A percentile compares a stretch with the other conserved stretches of the same genome.
Evolutionary conservation across 2,329 filamentous ascomycete genomes (phyloP).

Genomic region (Thielaviopsis ethacetica): DNA sequence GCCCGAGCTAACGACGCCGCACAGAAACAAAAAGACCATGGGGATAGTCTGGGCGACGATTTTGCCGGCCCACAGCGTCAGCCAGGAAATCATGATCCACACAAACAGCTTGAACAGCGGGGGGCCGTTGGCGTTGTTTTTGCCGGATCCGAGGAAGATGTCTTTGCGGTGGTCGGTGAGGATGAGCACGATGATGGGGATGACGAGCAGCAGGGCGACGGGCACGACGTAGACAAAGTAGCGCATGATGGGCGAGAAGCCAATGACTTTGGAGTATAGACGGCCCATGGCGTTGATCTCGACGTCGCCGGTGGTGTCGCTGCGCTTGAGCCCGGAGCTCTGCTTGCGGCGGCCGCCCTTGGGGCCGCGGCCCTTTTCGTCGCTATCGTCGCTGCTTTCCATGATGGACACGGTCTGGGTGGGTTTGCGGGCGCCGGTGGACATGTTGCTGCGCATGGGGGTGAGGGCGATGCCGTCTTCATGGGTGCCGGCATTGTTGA

Average conservation of each 20-base stretch:
- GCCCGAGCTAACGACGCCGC: slow-evolving; percentile 51
- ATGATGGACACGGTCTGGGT: slow-evolving; percentile 23
- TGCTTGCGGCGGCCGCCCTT: slow-evolving; percentile 32
- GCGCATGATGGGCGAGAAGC: slow-evolving; percentile 45
- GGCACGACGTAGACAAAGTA: slow-evolving; percentile 55
- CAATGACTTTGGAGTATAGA: slow-evolving; percentile 47
- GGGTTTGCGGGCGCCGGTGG: slow-evolving; percentile 34
- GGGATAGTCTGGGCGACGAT: slow-evolving; percentile 45
- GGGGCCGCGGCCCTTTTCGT: slow-evolving; percentile 29
- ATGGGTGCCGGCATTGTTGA: slow-evolving; percentile 21
- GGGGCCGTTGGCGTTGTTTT: slow-evolving; percentile 22
- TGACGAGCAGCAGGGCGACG: slow-evolving; percentile 41
- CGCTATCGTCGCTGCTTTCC: slow-evolving; percentile 5
- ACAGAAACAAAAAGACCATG: slow-evolving; percentile 49
- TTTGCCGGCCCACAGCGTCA: slow-evolving; percentile 51
- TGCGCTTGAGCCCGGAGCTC: slow-evolving; percentile 23
- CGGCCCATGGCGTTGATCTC: slow-evolving; percentile 49
- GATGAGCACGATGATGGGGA: slow-evolving; percentile 42
- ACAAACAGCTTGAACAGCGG: slow-evolving; percentile 46
- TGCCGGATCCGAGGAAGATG: slow-evolving; percentile 21
- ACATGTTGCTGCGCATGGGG: slow-evolving; percentile 36
- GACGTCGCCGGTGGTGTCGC: slow-evolving; percentile 31
- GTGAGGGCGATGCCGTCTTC: slow-evolving; percentile 37
- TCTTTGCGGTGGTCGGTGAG: slow-evolving; percentile 25
- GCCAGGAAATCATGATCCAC: slow-evolving; percentile 55